Percentiles rank a stretch among this genome's conserved stretches.
phyloP scores from a whole-genome alignment of 371 early-diverging fungal genomes.

The Mucor ambiguus region DNA sequence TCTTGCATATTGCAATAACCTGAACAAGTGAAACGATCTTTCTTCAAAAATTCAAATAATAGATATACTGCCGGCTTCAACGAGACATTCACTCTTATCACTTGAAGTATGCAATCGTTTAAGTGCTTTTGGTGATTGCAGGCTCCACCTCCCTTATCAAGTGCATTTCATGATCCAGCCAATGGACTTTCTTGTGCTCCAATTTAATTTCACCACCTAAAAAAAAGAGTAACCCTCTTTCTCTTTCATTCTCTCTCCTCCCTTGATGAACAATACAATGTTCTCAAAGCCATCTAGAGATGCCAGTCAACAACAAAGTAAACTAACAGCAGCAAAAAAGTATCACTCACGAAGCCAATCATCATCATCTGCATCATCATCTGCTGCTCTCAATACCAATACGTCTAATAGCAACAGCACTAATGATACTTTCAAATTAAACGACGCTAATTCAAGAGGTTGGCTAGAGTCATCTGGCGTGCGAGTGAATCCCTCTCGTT shows the following conservation, averaged over 20 bases:
- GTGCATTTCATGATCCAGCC: no score
- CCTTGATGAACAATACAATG: constrained; percentile 3
- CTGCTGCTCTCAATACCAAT: not conserved
- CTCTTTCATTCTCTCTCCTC: not conserved
- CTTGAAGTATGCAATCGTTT: no score
- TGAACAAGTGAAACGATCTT: no score
- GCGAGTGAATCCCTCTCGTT: constrained; percentile 21
- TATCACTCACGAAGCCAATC: constrained; percentile 5
- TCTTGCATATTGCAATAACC: no score
- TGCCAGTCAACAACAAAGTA: not conserved
- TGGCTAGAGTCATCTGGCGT: constrained; percentile 24
- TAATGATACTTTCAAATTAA: not conserved
- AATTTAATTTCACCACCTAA: not conserved
- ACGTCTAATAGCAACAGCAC: not conserved
- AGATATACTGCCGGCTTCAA: no score
- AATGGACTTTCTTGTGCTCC: not conserved
- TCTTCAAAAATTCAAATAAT: no score
- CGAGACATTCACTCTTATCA: no score
- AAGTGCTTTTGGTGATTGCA: no score
- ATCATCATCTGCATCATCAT: not conserved
- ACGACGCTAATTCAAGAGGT: constrained; percentile 14
- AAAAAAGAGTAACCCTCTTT: not conserved
- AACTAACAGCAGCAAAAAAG: not conserved
- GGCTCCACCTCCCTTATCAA: no score
- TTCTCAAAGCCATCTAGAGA: constrained; percentile 9